These are phyloP conservation scores for Spencermartinsiella europaea DNA, from an alignment of 805 yeast genomes.

Conservation along the genomic window DNA sequence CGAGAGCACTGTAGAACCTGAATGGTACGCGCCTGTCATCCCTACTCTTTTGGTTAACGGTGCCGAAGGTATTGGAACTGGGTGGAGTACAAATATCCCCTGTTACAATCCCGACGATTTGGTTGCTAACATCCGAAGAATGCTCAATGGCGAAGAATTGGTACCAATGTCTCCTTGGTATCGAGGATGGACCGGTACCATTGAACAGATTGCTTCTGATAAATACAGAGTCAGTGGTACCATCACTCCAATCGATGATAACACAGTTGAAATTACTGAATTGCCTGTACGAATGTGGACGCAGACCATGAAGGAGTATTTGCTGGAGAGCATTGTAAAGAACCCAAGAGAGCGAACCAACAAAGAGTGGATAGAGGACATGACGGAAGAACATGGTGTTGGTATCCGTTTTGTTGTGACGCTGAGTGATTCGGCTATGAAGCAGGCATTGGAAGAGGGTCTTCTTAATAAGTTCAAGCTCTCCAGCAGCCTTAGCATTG, in stretches of 20 bases:
- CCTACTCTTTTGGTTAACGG: slow-evolving; percentile 97
- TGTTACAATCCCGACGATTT: slow-evolving; percentile 83
- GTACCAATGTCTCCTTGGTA: slow-evolving; percentile 87
- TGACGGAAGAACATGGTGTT: slow-evolving; percentile 88
- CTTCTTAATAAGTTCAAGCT: slow-evolving; percentile 80
- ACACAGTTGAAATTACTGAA: slow-evolving; percentile 83
- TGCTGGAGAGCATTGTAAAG: slow-evolving; percentile 55
- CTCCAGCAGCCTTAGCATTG: slow-evolving; percentile 57
- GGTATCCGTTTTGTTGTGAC: slow-evolving; percentile 73
- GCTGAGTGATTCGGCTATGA: slow-evolving; percentile 76
- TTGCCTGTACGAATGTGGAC: slow-evolving; percentile 94
- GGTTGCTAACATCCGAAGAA: slow-evolving; percentile 61
- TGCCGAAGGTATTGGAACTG: slow-evolving; percentile 97
- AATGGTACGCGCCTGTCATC: slow-evolving; percentile 88
- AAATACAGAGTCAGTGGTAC: slow-evolving; percentile 73
- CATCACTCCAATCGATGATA: slow-evolving; percentile 74
- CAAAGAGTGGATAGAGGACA: slow-evolving; percentile 77
- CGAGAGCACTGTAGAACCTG: slow-evolving; percentile 90
- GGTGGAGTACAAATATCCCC: slow-evolving; percentile 95
- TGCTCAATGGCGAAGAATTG: slow-evolving; percentile 69
- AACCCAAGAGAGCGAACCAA: slow-evolving; percentile 64
- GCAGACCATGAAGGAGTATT: slow-evolving; percentile 76
- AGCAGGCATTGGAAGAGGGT: slow-evolving; percentile 66
- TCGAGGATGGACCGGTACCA: slow-evolving; percentile 88
- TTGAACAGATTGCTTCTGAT: slow-evolving; percentile 56